Evolutionary conservation across 2,329 filamentous ascomycete species (phyloP).

Genomic region (Cladobotryum mycophilum): DNA sequence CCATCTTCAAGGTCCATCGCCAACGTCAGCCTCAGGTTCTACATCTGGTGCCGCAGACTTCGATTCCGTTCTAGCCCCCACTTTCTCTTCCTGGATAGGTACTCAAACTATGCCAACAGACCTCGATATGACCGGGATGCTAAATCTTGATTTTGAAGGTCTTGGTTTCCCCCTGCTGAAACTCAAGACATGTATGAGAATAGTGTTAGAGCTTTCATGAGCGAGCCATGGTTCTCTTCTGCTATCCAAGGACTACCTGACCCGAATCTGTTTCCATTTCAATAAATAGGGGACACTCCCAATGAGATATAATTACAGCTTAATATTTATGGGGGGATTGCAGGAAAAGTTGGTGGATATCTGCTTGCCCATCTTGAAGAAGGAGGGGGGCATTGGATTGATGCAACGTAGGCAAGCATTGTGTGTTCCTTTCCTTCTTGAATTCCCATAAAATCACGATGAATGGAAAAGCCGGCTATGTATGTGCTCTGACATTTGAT

Average conservation of each 20-base stretch:
- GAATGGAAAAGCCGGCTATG: too few relatives aligned
- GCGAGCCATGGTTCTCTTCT: slow-evolving; percentile 35
- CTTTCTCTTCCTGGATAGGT: slow-evolving; percentile 13
- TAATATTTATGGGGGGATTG: too few relatives aligned
- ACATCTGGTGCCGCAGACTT: slow-evolving; percentile 16
- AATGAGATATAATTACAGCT: too few relatives aligned
- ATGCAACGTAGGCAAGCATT: too few relatives aligned
- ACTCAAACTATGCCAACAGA: slow-evolving; percentile 2
- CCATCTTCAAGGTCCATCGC: slow-evolving; percentile 2
- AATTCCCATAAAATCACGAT: too few relatives aligned
- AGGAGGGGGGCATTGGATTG: too few relatives aligned
- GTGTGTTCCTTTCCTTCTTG: too few relatives aligned
- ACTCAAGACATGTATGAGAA: slow-evolving; percentile 25
- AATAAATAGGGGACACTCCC: slow-evolving; percentile 1
- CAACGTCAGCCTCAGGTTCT: slow-evolving; percentile 12
- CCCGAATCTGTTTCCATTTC: slow-evolving; percentile 30
- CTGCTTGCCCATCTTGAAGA: too few relatives aligned
- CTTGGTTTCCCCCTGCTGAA: slow-evolving; percentile 20
- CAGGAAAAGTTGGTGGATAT: too few relatives aligned
- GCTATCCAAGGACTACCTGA: slow-evolving; percentile 31
- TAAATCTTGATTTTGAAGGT: slow-evolving; percentile 25
- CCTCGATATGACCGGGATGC: slow-evolving; percentile 18
- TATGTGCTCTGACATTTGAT: too few relatives aligned
- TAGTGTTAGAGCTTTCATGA: slow-evolving; percentile 30
- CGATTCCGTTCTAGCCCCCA: slow-evolving; percentile 21